Conservation (phyloP, 805 yeast species). For the Saccharomycopsis babjevae region DNA sequence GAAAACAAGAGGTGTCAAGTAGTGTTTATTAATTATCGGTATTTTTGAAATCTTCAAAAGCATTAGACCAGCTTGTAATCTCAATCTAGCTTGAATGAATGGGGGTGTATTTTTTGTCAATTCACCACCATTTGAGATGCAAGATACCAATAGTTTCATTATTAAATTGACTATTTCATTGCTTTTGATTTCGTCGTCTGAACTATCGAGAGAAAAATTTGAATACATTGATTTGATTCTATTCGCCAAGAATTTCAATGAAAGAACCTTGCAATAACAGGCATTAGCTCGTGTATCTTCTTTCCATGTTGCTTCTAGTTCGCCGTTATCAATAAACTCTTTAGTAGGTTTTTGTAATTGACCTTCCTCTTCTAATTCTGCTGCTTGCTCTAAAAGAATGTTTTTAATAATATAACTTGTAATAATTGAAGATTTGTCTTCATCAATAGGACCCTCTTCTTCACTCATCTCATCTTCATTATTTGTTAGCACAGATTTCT, state of each 20-base stretch:
- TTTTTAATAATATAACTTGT: conserved; percentile 52
- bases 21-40: conserved; percentile 36
- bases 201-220: conserved; percentile 17
- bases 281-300: conserved; percentile 17
- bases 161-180: conserved; percentile 47
- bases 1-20: conserved; percentile 44
- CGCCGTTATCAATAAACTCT: conserved; percentile 40
- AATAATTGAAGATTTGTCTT: conserved; percentile 42
- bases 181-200: neutral
- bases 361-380: conserved; percentile 32
- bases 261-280: conserved; percentile 39
- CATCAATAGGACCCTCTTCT: conserved; percentile 33
- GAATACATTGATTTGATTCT: conserved; percentile 33
- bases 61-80: conserved; percentile 58
- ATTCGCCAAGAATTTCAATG: conserved; percentile 50
- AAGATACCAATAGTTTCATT: conserved; percentile 52
- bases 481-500: neutral
- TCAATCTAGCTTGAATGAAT: conserved; percentile 46
- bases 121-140: conserved; percentile 73
- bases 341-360: conserved; percentile 22
- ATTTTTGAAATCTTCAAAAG: conserved; percentile 54
- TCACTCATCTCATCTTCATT: neutral
- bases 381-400: conserved; percentile 48
- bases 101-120: conserved; percentile 56
- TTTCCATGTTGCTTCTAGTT: conserved; percentile 24